A percentile compares a stretch with the other conserved stretches of the same genome.
phyloP scores from a whole-genome alignment of 1,284 basidiomycete species.

The Neonothopanus nambi region DNA sequence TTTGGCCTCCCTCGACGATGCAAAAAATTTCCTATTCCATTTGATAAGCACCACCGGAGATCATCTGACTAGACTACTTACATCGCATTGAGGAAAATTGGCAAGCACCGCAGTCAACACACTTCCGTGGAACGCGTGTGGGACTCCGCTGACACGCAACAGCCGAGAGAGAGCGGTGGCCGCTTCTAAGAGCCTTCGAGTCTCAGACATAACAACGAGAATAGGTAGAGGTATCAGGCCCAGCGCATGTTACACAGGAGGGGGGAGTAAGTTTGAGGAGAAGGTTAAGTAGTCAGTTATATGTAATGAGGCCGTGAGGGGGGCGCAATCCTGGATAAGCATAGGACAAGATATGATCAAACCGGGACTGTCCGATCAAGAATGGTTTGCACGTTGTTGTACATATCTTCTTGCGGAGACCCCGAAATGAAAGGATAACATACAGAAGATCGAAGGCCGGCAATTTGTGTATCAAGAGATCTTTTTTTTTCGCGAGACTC shows the following conservation, averaged over 20 bases:
- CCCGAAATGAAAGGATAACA: constrained; percentile 4
- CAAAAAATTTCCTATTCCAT: constrained; percentile 48
- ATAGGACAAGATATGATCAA: constrained; percentile 13
- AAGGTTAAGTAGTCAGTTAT: constrained; percentile 14
- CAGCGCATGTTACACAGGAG: constrained; percentile 18
- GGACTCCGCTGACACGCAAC: constrained; percentile 49
- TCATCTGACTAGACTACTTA: constrained; percentile 33
- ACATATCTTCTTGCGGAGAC: background rate
- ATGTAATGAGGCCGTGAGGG: constrained; percentile 14
- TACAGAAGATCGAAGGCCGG: background rate
- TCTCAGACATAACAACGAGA: constrained; percentile 53
- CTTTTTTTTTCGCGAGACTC: no score
- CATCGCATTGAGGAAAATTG: constrained; percentile 54
- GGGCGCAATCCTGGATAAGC: constrained; percentile 12
- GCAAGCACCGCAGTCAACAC: constrained; percentile 60
- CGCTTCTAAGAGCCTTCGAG: constrained; percentile 62
- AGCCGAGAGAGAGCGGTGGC: constrained; percentile 58
- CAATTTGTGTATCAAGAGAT: background rate
- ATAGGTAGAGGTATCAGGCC: constrained; percentile 6
- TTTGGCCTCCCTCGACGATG: constrained; percentile 50
- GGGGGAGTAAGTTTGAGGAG: constrained; percentile 12
- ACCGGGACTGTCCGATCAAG: constrained; percentile 16
- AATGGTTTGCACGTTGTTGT: constrained; percentile 10
- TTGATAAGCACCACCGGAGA: constrained; percentile 14
- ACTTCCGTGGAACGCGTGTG: constrained; percentile 71